Evolutionary conservation across 345 rosid species (phyloP), one percentile per base, ranked within the genome.

Genomic region (Hibiscus trionum): DNA sequence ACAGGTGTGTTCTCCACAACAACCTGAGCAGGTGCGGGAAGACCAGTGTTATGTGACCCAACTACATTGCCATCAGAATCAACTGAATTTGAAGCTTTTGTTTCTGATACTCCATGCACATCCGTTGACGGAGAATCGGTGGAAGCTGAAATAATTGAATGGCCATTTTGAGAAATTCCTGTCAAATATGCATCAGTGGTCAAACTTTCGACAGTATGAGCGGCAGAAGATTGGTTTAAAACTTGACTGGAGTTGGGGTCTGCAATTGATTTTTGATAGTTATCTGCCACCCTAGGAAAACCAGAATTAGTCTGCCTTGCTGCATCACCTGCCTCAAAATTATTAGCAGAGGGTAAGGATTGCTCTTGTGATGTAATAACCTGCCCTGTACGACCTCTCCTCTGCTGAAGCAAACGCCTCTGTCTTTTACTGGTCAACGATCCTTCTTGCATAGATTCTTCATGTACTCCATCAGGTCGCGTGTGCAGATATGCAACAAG

Each of bases 401-500:
- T 86, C 81, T 90, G 97, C 89, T 92, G 96, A 72, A 95, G 93
- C 66, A 92, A 82, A 65, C 88, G 91, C 71, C 83, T 89, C 27
- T 88, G 93, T 70, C 97, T 90, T 82, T 97, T 92, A 74, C 89
- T 88, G 59, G 82, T 86, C 75, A 87, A 70, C 27, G 93, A 84
- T 71, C 89, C 87, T 84, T 90, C 98, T 80, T 86, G 92, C 78
- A 76, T 80, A 64, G 83, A 79, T 73, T 88, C 93, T 60, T 89
- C 90, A 71, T 75, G 47, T 49, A 75, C 79, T 71, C 79, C 94
- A 66, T 85, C 99, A 61, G 91, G 82, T 73, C 94, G 91, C 19
- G 99, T 95, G 77, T 82, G 96, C 87, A 95, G 84, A 86, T 95
- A 95, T 70, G 99, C 99, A 85, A 93, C 99, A 80, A 92, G 94